Evolutionary conservation across 1,284 basidiomycete genomes (phyloP).

Genomic region (Agroathelia rolfsii): DNA sequence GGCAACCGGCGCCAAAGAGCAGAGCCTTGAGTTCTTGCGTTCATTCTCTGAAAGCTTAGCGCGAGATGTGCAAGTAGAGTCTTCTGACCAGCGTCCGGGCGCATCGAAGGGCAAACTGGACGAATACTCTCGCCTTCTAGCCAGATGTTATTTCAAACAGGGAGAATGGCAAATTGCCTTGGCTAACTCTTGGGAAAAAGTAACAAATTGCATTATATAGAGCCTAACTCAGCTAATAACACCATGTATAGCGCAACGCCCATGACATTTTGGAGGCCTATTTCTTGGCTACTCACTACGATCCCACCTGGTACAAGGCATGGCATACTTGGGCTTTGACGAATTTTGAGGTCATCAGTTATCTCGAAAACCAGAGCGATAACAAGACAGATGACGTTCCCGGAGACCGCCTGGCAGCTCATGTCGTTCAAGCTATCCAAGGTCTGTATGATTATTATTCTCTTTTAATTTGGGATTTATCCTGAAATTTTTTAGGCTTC

Average conservation of each 20-base stretch:
- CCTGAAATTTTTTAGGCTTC: slow-evolving; percentile 52
- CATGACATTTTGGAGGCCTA: slow-evolving; percentile 82
- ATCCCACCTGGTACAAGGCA: slow-evolving; percentile 79
- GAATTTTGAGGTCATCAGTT: slow-evolving; percentile 77
- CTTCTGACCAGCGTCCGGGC: slow-evolving; percentile 33
- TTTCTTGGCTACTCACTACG: slow-evolving; percentile 83
- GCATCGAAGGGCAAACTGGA: slow-evolving; percentile 57
- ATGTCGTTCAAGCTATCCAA: slow-evolving; percentile 93
- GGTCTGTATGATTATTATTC: slow-evolving; percentile 47
- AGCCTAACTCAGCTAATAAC: slow-evolving; percentile 10
- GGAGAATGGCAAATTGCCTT: slow-evolving; percentile 90
- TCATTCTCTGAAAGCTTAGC: slow-evolving; percentile 76
- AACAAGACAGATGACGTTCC: slow-evolving; percentile 58
- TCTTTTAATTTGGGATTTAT: slow-evolving; percentile 6
- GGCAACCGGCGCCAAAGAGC: slow-evolving; percentile 74
- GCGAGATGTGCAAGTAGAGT: slow-evolving; percentile 64
- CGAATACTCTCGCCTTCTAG: slow-evolving; percentile 83
- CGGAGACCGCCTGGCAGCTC: slow-evolving; percentile 64
- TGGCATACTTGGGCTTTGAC: slow-evolving; percentile 79
- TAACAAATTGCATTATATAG: slow-evolving; percentile 33
- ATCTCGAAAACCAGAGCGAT: slow-evolving; percentile 63
- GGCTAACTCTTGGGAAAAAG: slow-evolving; percentile 70
- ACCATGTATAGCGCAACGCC: slow-evolving; percentile 51
- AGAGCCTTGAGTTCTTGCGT: slow-evolving; percentile 80
- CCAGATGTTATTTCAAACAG: slow-evolving; percentile 94